Conservation (phyloP, 1,284 basidiomycete genomes). For the Entoloma clypeatum region DNA sequence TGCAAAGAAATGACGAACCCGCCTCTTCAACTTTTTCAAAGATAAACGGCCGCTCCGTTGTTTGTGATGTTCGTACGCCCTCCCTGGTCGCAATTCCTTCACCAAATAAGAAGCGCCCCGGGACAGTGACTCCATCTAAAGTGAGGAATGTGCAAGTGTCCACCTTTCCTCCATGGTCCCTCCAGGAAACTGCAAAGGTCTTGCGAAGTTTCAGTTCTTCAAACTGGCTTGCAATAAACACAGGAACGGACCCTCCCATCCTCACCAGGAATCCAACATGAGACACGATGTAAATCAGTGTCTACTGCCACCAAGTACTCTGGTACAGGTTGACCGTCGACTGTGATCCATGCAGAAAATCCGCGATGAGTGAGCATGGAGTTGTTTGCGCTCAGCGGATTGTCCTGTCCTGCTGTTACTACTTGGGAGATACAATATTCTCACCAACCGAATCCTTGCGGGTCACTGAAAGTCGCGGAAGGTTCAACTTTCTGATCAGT, state of each 20-base stretch:
- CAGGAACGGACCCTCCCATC: conserved; percentile 45
- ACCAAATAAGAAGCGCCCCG: conserved; percentile 57
- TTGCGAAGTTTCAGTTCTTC: conserved; percentile 21
- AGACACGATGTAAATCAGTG: conserved; percentile 38
- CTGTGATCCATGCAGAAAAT: conserved; percentile 64
- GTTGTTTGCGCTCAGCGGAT: not conserved
- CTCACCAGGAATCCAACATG: conserved; percentile 63
- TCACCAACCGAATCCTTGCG: no score
- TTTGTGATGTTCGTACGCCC: conserved; percentile 42
- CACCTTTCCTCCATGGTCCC: conserved; percentile 48
- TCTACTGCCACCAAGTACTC: conserved; percentile 53
- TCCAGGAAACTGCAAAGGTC: conserved; percentile 59
- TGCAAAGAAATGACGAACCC: conserved; percentile 23
- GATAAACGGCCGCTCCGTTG: conserved; percentile 52
- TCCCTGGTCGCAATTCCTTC: conserved; percentile 43
- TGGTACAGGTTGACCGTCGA: conserved; percentile 41
- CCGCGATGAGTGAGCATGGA: conserved; percentile 52
- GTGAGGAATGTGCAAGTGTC: conserved; percentile 55
- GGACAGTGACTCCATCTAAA: conserved; percentile 54
- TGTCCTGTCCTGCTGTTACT: no score
- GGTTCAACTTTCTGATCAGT: no score
- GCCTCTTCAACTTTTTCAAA: conserved; percentile 43
- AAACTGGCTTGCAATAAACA: not conserved
- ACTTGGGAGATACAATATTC: no score
- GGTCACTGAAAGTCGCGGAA: no score